These are phyloP conservation scores for Lepidium africanum DNA, from an alignment of 345 rosid genomes.

Conservation along the genomic window DNA sequence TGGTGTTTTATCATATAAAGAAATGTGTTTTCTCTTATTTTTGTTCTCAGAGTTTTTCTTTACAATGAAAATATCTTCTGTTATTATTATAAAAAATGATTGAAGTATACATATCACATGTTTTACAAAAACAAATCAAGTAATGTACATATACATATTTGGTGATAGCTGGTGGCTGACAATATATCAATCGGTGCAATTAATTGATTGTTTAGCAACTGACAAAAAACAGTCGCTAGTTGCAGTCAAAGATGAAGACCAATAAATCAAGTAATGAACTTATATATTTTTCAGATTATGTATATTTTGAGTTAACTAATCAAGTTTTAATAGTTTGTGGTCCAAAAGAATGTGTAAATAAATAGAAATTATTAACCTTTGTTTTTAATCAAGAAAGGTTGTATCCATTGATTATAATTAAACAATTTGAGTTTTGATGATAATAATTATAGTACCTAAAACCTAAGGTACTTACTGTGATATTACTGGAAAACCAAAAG, in stretches of 20 bases:
- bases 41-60: neutral
- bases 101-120: neutral
- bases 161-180: too few species aligned
- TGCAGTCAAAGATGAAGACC: too few species aligned
- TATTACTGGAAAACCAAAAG: neutral
- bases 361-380: neutral
- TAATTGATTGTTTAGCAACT: too few species aligned
- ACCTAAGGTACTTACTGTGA: neutral
- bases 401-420: neutral
- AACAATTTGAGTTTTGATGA: neutral
- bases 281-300: too few species aligned
- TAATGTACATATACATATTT: too few species aligned
- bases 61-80: neutral
- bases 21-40: neutral
- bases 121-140: neutral
- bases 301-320: too few species aligned
- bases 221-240: too few species aligned
- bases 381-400: neutral
- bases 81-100: neutral
- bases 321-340: neutral
- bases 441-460: neutral
- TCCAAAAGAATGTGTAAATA: neutral
- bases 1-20: neutral
- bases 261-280: too few species aligned
- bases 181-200: too few species aligned